Evolutionary conservation across 169 alveolate species (phyloP).

Genomic region (Babesia sp.): DNA sequence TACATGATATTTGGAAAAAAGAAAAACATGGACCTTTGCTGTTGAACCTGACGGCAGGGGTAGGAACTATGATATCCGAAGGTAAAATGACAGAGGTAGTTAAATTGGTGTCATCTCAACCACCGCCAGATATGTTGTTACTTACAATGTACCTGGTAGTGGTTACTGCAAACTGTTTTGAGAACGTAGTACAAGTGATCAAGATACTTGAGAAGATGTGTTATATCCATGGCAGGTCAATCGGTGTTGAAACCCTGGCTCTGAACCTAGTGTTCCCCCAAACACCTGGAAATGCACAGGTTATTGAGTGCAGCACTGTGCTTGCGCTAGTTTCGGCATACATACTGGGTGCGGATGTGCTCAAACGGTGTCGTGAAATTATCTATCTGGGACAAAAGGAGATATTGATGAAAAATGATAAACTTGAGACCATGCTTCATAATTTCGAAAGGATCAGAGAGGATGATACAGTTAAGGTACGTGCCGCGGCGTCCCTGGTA

Average conservation of each 20-base stretch:
- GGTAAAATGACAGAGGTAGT: not conserved
- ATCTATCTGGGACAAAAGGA: not conserved
- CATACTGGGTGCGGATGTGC: constrained; percentile 17
- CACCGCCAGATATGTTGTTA: not conserved
- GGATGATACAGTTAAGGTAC: constrained; percentile 15
- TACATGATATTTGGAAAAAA: not conserved
- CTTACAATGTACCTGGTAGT: constrained; percentile 6
- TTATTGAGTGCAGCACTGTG: constrained; percentile 7
- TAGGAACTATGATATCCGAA: not conserved
- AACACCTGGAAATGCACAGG: not conserved
- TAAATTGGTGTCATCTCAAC: not conserved
- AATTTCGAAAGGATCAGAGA: not conserved
- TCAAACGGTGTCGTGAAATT: not conserved
- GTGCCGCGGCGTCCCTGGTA: constrained; percentile 15
- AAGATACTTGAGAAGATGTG: constrained; percentile 14
- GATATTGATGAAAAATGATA: not conserved
- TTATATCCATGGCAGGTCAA: not conserved
- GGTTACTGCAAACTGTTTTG: constrained; percentile 19
- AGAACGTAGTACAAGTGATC: constrained; percentile 19
- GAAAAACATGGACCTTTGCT: not conserved
- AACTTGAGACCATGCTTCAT: not conserved
- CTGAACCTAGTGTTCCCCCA: not conserved
- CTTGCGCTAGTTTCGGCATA: not conserved
- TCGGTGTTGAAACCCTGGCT: not conserved
- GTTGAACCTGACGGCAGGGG: not conserved